phyloP scores from a whole-genome alignment of 768 basidiomycete species.

The Kwoniella dendrophila region DNA sequence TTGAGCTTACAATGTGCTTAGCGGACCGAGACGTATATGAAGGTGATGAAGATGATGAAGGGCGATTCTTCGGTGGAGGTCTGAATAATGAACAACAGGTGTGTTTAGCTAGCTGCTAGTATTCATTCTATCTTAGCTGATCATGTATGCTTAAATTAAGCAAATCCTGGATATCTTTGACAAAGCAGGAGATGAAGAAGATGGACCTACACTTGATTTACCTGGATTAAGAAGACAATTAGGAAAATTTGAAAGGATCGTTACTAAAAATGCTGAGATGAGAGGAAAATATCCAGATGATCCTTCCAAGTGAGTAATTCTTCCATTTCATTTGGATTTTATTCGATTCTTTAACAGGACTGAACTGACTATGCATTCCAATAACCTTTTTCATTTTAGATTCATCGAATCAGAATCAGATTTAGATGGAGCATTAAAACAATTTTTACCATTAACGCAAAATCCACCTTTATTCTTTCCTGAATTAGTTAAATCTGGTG shows the following conservation, averaged over 20 bases:
- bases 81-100: constrained; percentile 87
- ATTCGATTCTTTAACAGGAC: constrained; percentile 8
- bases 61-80: constrained; percentile 90
- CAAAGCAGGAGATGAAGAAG: constrained; percentile 65
- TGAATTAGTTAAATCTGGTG: constrained; percentile 78
- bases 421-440: constrained; percentile 82
- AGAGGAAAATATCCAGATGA: constrained; percentile 93
- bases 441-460: constrained; percentile 84
- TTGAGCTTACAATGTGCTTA: constrained; percentile 71
- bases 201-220: constrained; percentile 55
- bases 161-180: constrained; percentile 94
- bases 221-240: constrained; percentile 73
- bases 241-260: constrained; percentile 79
- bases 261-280: constrained; percentile 93
- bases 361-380: constrained; percentile 16
- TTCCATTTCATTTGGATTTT: neutral
- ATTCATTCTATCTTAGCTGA: neutral
- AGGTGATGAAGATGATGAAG: constrained; percentile 69
- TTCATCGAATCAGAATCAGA: constrained; percentile 99
- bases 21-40: constrained; percentile 65
- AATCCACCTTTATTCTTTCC: constrained; percentile 80
- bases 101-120: neutral
- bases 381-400: constrained; percentile 58
- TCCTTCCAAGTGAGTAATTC: constrained; percentile 72
- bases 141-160: constrained; percentile 11